Conservation (phyloP, 2,329 filamentous ascomycete genomes). For the Alternaria novae-zelandiae region DNA sequence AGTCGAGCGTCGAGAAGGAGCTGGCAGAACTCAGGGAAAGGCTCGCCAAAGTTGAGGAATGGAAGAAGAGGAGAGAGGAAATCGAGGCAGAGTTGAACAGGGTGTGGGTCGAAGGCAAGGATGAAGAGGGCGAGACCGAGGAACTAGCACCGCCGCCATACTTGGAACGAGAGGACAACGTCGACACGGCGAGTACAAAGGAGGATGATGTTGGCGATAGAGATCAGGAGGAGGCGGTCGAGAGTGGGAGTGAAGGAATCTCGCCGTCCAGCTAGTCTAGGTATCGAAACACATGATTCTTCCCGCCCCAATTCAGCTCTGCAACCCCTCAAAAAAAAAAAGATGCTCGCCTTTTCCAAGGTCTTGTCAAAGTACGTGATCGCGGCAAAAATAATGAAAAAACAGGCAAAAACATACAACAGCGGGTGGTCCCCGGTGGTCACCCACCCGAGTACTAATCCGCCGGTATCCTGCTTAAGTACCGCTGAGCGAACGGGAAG, state of each 20-base stretch:
- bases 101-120: constrained; percentile 60
- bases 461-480: not conserved
- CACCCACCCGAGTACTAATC: not conserved
- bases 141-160: constrained; percentile 49
- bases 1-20: constrained; percentile 91
- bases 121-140: constrained; percentile 28
- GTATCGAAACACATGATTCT: not conserved
- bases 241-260: not conserved
- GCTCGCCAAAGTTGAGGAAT: constrained; percentile 80
- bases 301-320: not conserved
- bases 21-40: constrained; percentile 81
- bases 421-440: not conserved
- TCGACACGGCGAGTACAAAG: not conserved
- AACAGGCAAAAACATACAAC: not conserved
- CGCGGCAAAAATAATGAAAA: not conserved
- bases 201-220: not conserved
- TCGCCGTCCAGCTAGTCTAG: not conserved
- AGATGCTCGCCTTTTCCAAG: too few species aligned
- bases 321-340: too few species aligned
- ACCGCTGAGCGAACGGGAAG: not conserved
- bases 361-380: too few species aligned
- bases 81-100: constrained; percentile 81
- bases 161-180: constrained; percentile 22
- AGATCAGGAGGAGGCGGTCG: not conserved
- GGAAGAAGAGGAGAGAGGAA: constrained; percentile 77